These are phyloP conservation scores for Xylariaceae sp. DNA, from an alignment of 2,329 filamentous ascomycete species.

Conservation along the genomic window DNA sequence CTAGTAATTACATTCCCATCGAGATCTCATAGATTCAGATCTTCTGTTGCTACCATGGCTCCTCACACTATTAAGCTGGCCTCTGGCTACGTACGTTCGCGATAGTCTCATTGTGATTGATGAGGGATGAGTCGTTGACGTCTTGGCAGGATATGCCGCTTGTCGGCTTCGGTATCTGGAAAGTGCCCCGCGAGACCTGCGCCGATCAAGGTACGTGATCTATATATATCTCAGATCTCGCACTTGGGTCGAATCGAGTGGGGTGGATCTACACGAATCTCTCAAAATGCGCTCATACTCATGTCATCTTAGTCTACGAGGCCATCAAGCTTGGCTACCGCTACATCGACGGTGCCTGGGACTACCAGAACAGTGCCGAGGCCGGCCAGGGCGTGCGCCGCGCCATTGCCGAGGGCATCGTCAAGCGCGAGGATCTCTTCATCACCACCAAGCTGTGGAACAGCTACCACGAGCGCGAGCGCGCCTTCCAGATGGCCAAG, in stretches of 20 bases:
- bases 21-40: neutral
- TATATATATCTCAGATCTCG: constrained; percentile 33
- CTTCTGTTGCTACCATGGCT: constrained; percentile 20
- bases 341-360: constrained; percentile 48
- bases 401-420: constrained; percentile 51
- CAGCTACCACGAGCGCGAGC: constrained; percentile 55
- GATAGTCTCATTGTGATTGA: neutral
- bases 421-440: constrained; percentile 61
- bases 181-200: constrained; percentile 34
- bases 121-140: constrained; percentile 7
- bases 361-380: constrained; percentile 61
- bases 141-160: constrained; percentile 34
- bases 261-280: neutral
- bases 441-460: constrained; percentile 65
- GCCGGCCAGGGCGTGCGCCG: constrained; percentile 59
- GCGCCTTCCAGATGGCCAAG: constrained; percentile 56
- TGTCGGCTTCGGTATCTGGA: constrained; percentile 40
- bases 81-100: constrained; percentile 33
- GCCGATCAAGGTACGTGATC: constrained; percentile 39
- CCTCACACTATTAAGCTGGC: constrained; percentile 30
- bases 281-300: constrained; percentile 33
- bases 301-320: constrained; percentile 53
- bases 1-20: too few relatives aligned
- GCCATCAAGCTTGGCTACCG: constrained; percentile 51
- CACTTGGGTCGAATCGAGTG: constrained; percentile 37